Percentiles rank a stretch among this genome's conserved stretches.
These are phyloP conservation scores for Blastocystis sp. DNA, from an alignment of 352 stramenopile species.

Conservation along the genomic window DNA sequence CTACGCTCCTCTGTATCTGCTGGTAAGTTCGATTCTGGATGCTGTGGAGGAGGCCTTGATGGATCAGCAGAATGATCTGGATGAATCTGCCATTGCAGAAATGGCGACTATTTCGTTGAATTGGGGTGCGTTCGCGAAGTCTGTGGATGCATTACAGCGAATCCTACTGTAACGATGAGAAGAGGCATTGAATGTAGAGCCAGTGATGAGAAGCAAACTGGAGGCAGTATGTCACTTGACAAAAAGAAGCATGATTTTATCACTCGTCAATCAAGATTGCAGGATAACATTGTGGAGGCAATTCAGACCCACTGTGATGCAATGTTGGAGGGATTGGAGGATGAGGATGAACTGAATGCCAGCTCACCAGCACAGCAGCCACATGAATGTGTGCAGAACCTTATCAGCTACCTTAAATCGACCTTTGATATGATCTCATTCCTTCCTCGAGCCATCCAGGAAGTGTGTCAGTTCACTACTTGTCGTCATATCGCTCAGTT, in stretches of 20 bases:
- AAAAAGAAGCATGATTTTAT: constrained; percentile 29
- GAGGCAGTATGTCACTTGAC: constrained; percentile 13
- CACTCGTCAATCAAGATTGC: neutral
- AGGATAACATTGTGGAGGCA: constrained; percentile 20
- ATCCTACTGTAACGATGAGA: constrained; percentile 3
- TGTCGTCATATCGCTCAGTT: constrained; percentile 45
- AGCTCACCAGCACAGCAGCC: neutral
- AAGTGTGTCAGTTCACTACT: constrained; percentile 49
- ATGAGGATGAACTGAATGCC: neutral
- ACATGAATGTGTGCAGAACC: neutral
- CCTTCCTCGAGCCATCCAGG: neutral
- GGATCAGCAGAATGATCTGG: neutral
- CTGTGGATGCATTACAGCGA: constrained; percentile 24
- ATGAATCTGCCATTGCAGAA: neutral
- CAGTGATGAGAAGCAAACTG: neutral
- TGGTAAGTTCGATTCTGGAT: constrained; percentile 40
- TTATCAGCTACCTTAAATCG: neutral
- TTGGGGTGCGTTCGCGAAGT: constrained; percentile 47
- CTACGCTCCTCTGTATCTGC: neutral
- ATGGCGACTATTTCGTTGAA: constrained; percentile 27
- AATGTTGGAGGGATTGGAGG: neutral
- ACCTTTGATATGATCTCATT: neutral
- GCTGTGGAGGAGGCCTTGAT: neutral
- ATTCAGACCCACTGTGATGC: neutral
- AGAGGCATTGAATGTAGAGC: neutral